A percentile compares a stretch with the other conserved stretches of the same genome.
Evolutionary conservation across 495 filamentous ascomycete species (phyloP).

Genomic region (Hypoxylon fragiforme): DNA sequence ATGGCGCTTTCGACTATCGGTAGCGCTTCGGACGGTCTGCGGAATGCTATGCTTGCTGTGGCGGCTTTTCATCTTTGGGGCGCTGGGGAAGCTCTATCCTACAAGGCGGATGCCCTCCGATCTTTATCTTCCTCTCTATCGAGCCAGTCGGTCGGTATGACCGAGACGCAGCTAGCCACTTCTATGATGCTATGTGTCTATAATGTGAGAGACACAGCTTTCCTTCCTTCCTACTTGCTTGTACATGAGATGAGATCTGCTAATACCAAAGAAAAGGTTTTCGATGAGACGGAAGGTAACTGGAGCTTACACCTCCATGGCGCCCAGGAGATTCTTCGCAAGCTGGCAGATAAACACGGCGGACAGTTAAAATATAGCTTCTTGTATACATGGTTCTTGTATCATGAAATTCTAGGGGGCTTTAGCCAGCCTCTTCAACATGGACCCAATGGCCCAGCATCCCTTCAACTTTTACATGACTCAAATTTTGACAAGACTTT

Average conservation of each 20-base stretch:
- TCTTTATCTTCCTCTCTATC: slow-evolving; percentile 38
- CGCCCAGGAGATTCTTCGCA: slow-evolving; percentile 37
- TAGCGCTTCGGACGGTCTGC: slow-evolving; percentile 36
- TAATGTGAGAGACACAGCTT: too few species aligned
- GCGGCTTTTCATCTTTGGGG: slow-evolving; percentile 41
- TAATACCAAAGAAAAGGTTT: slow-evolving; percentile 35
- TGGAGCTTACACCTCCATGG: slow-evolving; percentile 41
- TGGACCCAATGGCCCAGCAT: slow-evolving; percentile 30
- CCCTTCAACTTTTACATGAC: slow-evolving; percentile 33
- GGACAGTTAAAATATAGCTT: slow-evolving; percentile 35
- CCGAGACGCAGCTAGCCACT: slow-evolving; percentile 42
- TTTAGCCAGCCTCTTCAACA: slow-evolving; percentile 39
- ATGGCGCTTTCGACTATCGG: slow-evolving; percentile 37
- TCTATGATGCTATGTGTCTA: slow-evolving; percentile 47
- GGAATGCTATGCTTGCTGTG: slow-evolving; percentile 43
- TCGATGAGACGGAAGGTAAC: slow-evolving; percentile 43
- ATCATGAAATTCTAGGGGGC: slow-evolving; percentile 41
- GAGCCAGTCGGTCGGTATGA: slow-evolving; percentile 30
- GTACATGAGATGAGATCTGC: too few species aligned
- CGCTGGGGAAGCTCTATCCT: slow-evolving; percentile 35
- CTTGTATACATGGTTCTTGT: slow-evolving; percentile 43
- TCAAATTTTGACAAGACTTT: slow-evolving; percentile 35
- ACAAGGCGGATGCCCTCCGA: slow-evolving; percentile 39
- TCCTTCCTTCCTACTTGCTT: too few species aligned
- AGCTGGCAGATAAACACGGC: slow-evolving; percentile 31